These are phyloP conservation scores for Clavispora santaluciae DNA, from an alignment of 805 yeast genomes.

Conservation along the genomic window DNA sequence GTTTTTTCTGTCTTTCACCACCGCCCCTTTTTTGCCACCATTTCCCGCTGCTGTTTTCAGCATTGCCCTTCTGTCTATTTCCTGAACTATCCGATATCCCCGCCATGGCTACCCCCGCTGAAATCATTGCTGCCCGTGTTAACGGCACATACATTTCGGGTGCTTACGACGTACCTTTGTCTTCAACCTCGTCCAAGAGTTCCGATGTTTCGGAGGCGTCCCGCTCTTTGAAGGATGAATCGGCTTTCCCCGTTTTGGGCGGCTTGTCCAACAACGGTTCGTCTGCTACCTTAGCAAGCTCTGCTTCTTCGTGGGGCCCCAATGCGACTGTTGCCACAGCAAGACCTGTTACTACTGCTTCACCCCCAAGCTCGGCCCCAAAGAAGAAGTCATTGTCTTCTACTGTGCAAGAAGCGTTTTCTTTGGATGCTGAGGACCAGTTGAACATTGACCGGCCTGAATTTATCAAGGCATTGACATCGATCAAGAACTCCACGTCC, in stretches of 20 bases:
- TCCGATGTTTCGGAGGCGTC: constrained; percentile 14
- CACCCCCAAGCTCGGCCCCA: constrained; percentile 3
- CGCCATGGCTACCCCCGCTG: constrained; percentile 43
- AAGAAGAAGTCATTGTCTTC: constrained; percentile 41
- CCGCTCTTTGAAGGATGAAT: constrained; percentile 46
- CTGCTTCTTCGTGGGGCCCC: constrained; percentile 40
- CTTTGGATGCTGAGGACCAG: constrained; percentile 67
- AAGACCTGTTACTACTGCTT: constrained; percentile 1
- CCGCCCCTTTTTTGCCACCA: not conserved
- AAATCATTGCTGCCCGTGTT: constrained; percentile 44
- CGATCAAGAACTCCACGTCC: constrained; percentile 53
- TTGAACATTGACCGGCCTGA: constrained; percentile 58
- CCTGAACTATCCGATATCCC: not conserved
- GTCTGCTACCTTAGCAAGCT: constrained; percentile 24
- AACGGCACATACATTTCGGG: constrained; percentile 22
- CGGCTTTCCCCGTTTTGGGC: constrained; percentile 66
- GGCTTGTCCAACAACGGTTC: constrained; percentile 24
- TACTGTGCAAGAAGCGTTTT: constrained; percentile 72
- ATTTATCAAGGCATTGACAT: constrained; percentile 59
- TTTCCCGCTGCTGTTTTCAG: constrained; percentile 1
- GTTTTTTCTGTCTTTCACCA: not conserved
- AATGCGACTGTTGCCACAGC: constrained; percentile 16
- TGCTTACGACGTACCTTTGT: constrained; percentile 9
- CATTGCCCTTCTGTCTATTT: constrained; percentile 1
- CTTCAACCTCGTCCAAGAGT: constrained; percentile 9